A percentile compares a stretch with the other conserved stretches of the same genome.
These are phyloP conservation scores for Cephalotrichum gorgonifer DNA, from an alignment of 2,329 filamentous ascomycete species.

Conservation along the genomic window DNA sequence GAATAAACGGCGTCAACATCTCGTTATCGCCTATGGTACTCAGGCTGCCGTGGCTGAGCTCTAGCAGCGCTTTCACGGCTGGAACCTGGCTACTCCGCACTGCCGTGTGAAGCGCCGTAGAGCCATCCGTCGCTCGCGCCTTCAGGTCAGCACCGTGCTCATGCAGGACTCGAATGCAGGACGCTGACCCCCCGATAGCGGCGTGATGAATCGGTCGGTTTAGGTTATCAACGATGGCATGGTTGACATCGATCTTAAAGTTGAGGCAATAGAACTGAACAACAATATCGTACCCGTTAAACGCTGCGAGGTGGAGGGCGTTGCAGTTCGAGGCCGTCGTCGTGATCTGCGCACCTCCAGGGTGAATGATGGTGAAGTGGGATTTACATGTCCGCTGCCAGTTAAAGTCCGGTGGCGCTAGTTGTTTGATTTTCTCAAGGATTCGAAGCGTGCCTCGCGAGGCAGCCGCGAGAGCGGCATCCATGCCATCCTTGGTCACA, in stretches of 20 bases:
- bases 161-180: conserved; percentile 16
- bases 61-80: conserved; percentile 2
- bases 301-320: conserved; percentile 8
- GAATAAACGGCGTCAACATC: conserved; percentile 1
- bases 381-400: conserved; percentile 7
- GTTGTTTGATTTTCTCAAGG: not conserved
- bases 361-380: conserved; percentile 7
- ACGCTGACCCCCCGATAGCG: conserved; percentile 6
- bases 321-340: conserved; percentile 7
- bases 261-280: conserved; percentile 7
- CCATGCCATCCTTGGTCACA: conserved; percentile 6
- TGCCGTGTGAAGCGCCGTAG: conserved; percentile 19
- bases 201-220: conserved; percentile 8
- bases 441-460: conserved; percentile 3
- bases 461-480: conserved; percentile 5
- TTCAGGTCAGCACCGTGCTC: conserved; percentile 16
- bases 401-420: conserved; percentile 1
- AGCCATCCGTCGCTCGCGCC: conserved; percentile 15
- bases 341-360: conserved; percentile 1
- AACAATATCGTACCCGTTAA: conserved; percentile 7
- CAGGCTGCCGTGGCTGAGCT: not conserved
- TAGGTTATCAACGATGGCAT: not conserved
- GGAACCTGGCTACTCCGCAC: not conserved
- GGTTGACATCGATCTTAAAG: conserved; percentile 4
- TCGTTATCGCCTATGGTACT: conserved; percentile 1